Base-by-base conservation (phyloP, 805 yeast genomes). In the Metschnikowia picachoensis region DNA sequence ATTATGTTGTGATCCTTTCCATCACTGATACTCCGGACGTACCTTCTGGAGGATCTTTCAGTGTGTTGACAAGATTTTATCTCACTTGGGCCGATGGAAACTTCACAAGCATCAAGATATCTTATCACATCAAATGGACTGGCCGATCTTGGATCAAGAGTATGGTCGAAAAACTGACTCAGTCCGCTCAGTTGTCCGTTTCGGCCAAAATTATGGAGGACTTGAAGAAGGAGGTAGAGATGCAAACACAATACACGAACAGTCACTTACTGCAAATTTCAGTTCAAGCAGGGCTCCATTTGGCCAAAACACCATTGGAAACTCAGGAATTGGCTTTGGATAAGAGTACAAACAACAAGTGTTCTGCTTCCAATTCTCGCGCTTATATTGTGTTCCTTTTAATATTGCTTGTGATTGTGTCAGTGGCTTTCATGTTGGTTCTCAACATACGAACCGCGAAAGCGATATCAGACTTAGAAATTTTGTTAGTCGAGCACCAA, bases 1-100 rank as follows among this genome's bases (percentile, higher is more conserved):
- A 70, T 25, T 66, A 61, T 46, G 70, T 81, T 17, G 68, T 72
- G 29, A 78, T 82, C 2, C 70, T 75, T 3, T 87, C 83, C 52
- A 61, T 70, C 1, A 81, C 90, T 0, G 76, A 73, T 40, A 83
- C 89, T 0, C 95, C 94, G 0, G 94, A 86, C 15, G 58, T 94
- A 13, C 99, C 99, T 0, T 85, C 91, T 57, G 99, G 99, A 4
- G 76, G 76, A 36, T 77, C 87, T 0, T 94, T 94, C 62, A 73
- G 77, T 30, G 90, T 90, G 1, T 75, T 80, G 51, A 87, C 96
- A 0, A 73, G 86, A 49, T 86, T 82, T 57, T 70, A 82, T 37
- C 66, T 89, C 45, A 74, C 84, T 3, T 94, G 99, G 98, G 89
- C 74, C 0, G 72, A 70, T 8, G 64, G 73, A 28, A 87, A 84